phyloP scores from a whole-genome alignment of 768 basidiomycete species.

The Russula lepida region DNA sequence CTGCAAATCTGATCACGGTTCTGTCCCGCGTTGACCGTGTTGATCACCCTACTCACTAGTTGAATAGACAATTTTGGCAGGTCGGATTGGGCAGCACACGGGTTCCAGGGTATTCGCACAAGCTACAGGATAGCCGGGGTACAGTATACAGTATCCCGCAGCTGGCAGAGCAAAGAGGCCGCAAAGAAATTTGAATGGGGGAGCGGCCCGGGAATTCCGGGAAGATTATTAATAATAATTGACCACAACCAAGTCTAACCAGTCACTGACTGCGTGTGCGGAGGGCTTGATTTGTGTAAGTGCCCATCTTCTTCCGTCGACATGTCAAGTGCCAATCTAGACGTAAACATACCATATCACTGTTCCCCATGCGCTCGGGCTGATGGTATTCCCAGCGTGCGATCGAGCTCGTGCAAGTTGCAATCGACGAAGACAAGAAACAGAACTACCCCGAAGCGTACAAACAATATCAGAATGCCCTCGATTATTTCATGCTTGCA shows the following conservation, averaged over 20 bases:
- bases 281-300: background rate
- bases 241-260: background rate
- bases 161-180: too few relatives aligned
- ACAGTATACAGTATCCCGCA: too few relatives aligned
- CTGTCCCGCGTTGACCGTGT: background rate
- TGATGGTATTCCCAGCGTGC: conserved; percentile 43
- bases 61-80: background rate
- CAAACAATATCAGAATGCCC: conserved; percentile 88
- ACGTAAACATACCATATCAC: background rate
- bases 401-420: conserved; percentile 85
- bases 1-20: background rate
- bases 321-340: conserved; percentile 17
- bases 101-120: background rate
- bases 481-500: conserved; percentile 98
- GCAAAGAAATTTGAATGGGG: background rate
- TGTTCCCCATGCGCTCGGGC: background rate
- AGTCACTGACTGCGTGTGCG: too few relatives aligned
- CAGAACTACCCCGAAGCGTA: conserved; percentile 92
- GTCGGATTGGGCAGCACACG: background rate
- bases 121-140: background rate
- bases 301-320: background rate
- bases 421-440: conserved; percentile 88
- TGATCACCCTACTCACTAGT: background rate
- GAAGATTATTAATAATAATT: background rate
- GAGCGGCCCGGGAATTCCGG: background rate